phyloP scores from a whole-genome alignment of 495 filamentous ascomycete genomes.

The Bacidia gigantensis region DNA sequence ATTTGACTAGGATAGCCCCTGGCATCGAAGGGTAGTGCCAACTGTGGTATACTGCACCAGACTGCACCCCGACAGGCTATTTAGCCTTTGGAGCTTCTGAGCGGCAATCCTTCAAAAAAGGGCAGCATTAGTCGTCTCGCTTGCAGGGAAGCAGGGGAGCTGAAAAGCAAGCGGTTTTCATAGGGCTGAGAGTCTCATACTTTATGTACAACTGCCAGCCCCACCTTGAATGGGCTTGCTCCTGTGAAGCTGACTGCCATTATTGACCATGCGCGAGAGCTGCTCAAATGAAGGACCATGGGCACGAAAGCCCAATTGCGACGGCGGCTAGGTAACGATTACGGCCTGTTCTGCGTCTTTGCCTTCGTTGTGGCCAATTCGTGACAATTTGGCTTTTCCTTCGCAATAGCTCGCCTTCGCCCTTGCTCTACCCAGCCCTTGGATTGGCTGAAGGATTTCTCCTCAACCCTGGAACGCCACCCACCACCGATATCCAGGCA shows the following conservation, averaged over 20 bases:
- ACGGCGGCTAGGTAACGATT: neutral
- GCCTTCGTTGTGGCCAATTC: neutral
- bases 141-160: neutral
- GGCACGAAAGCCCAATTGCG: neutral
- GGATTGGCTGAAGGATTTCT: slow-evolving; percentile 10
- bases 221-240: neutral
- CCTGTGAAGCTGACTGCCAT: neutral
- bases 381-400: neutral
- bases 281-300: neutral
- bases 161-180: neutral
- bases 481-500: slow-evolving; percentile 3
- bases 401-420: slow-evolving; percentile 8
- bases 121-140: slow-evolving; percentile 1
- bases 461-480: neutral
- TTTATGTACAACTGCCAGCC: neutral
- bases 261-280: neutral
- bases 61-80: neutral
- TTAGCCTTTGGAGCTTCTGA: slow-evolving; percentile 1
- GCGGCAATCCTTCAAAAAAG: neutral
- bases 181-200: neutral
- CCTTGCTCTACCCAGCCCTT: slow-evolving; percentile 5
- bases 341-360: neutral
- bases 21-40: neutral
- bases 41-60: no score
- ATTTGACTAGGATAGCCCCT: neutral